Conservation (phyloP, 352 stramenopile species). For the Phytophthora meadii region DNA sequence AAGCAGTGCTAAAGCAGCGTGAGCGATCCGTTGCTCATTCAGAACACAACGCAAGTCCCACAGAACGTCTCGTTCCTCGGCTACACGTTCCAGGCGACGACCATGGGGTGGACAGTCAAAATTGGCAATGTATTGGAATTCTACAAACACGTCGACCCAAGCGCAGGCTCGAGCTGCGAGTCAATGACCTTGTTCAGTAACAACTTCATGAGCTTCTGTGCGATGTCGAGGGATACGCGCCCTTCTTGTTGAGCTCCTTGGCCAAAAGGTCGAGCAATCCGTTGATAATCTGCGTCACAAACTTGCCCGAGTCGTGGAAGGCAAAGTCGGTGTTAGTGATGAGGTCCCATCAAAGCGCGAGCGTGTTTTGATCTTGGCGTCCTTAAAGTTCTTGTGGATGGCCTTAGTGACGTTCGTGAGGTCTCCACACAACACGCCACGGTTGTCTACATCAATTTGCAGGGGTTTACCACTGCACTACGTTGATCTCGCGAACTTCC, state of each 20-base stretch:
- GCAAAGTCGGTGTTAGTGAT: slow-evolving; percentile 58
- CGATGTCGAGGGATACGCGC: slow-evolving; percentile 40
- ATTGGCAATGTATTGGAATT: slow-evolving; percentile 10
- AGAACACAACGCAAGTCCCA: slow-evolving; percentile 47
- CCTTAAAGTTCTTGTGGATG: slow-evolving; percentile 51
- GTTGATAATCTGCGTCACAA: slow-evolving; percentile 56
- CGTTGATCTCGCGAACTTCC: no score
- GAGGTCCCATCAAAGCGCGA: slow-evolving; percentile 38
- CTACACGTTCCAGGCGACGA: slow-evolving; percentile 47
- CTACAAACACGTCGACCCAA: slow-evolving; percentile 57
- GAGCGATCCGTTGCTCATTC: slow-evolving; percentile 49
- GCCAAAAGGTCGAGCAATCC: slow-evolving; percentile 52
- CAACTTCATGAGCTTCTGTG: slow-evolving; percentile 50
- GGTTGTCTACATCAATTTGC: no score
- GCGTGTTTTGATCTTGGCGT: slow-evolving; percentile 39
- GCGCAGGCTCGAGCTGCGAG: slow-evolving; percentile 50
- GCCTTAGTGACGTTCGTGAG: slow-evolving; percentile 29
- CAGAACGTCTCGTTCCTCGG: slow-evolving; percentile 58
- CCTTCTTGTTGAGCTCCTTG: slow-evolving; percentile 70
- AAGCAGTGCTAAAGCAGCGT: slow-evolving; percentile 30
- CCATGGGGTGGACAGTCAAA: not conserved
- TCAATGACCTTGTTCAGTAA: slow-evolving; percentile 61
- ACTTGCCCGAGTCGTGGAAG: slow-evolving; percentile 45
- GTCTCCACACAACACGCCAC: slow-evolving; percentile 31
- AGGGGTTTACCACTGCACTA: no score